Conservation (phyloP, 768 basidiomycete species). For the Rhodosporidiobolus sp. region DNA sequence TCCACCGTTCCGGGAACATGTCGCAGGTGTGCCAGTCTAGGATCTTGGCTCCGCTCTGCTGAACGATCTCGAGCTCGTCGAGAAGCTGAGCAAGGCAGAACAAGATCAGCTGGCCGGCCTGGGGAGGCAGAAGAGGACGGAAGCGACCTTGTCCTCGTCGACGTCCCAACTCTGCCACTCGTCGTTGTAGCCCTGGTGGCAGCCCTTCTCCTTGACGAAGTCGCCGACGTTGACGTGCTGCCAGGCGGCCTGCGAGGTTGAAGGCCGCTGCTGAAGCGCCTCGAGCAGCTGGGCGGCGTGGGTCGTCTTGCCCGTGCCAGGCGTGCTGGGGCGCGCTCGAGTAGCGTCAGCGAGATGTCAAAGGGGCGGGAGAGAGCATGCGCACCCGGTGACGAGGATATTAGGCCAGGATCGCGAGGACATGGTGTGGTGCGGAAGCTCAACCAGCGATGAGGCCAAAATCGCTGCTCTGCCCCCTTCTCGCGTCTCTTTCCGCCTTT, state of each 20-base stretch:
- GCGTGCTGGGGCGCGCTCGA: conserved; percentile 41
- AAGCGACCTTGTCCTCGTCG: conserved; percentile 87
- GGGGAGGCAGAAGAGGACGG: neutral
- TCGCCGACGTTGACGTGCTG: conserved; percentile 87
- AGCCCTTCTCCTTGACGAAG: conserved; percentile 72
- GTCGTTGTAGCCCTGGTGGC: conserved; percentile 81
- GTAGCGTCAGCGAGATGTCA: neutral
- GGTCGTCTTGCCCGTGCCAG: conserved; percentile 85
- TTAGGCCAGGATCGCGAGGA: conserved; percentile 51
- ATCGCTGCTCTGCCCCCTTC: neutral
- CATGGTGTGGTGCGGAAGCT: neutral
- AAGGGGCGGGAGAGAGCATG: neutral
- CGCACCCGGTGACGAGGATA: conserved; percentile 76
- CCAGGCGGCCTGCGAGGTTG: conserved; percentile 60
- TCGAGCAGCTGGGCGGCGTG: conserved; percentile 78
- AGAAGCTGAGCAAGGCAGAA: conserved; percentile 59
- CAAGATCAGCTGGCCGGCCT: neutral
- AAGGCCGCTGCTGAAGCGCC: conserved; percentile 51
- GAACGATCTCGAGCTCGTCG: conserved; percentile 75
- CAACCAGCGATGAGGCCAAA: neutral
- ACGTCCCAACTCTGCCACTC: conserved; percentile 94
- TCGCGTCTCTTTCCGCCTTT: neutral
- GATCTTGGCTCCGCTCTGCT: conserved; percentile 65
- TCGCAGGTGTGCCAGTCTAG: conserved; percentile 96
- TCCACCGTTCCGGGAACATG: conserved; percentile 91